Percentiles rank a stretch among this genome's conserved stretches.
These are phyloP conservation scores for Zymoseptoria ardabiliae DNA, from an alignment of 2,329 filamentous ascomycete genomes.

Conservation along the genomic window DNA sequence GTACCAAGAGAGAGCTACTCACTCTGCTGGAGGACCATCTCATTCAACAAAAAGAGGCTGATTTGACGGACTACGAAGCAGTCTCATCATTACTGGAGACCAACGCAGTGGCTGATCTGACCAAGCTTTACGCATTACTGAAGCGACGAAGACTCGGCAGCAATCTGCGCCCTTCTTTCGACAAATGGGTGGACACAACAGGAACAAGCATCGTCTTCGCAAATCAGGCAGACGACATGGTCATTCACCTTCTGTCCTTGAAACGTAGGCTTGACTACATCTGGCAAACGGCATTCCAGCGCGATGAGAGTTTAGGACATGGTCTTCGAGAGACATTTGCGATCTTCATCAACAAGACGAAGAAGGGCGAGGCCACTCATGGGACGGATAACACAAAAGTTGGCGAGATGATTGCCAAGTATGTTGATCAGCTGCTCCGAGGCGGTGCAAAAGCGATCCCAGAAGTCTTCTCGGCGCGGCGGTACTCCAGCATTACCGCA, in stretches of 20 bases:
- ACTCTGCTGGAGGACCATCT: slow-evolving; percentile 65
- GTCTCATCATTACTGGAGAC: slow-evolving; percentile 67
- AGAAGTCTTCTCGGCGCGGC: slow-evolving; percentile 49
- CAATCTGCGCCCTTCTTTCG: slow-evolving; percentile 65
- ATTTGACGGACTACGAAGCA: slow-evolving; percentile 41
- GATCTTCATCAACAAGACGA: slow-evolving; percentile 82
- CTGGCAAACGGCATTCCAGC: slow-evolving; percentile 67
- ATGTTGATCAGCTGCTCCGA: slow-evolving; percentile 81
- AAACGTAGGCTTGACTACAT: slow-evolving; percentile 72
- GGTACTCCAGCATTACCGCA: slow-evolving; percentile 35
- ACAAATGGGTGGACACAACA: slow-evolving; percentile 66
- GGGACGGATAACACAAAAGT: slow-evolving; percentile 84
- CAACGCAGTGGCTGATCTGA: slow-evolving; percentile 62
- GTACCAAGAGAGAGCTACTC: slow-evolving; percentile 71
- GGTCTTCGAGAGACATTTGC: slow-evolving; percentile 79
- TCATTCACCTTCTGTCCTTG: slow-evolving; percentile 71
- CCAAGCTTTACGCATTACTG: slow-evolving; percentile 70
- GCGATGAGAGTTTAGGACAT: slow-evolving; percentile 69
- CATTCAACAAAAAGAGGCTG: slow-evolving; percentile 57
- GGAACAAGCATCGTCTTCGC: slow-evolving; percentile 72
- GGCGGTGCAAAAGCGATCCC: slow-evolving; percentile 81
- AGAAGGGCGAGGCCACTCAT: slow-evolving; percentile 63
- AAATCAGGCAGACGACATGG: slow-evolving; percentile 73
- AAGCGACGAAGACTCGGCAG: slow-evolving; percentile 62
- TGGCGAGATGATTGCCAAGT: slow-evolving; percentile 97